These are phyloP conservation scores for Citrus maxima DNA, from an alignment of 345 rosid species.

Conservation along the genomic window DNA sequence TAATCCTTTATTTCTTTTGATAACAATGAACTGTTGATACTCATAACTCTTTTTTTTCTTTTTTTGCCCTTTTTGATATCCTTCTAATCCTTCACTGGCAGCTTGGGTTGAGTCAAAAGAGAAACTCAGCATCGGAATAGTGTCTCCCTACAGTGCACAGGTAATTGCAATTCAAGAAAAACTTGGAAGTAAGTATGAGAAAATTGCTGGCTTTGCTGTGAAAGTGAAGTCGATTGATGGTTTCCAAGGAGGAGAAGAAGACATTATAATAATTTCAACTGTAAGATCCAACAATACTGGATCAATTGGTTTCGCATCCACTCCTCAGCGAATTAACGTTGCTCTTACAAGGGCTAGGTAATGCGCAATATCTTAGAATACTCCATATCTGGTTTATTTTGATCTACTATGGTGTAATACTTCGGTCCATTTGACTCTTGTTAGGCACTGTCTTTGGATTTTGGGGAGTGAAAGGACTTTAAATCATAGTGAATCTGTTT, in stretches of 20 bases:
- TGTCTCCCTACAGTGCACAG: slow-evolving; percentile 44
- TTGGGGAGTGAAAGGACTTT: slow-evolving; percentile 44
- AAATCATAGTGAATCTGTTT: slow-evolving; percentile 25
- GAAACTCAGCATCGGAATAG: slow-evolving; percentile 35
- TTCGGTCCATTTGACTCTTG: background rate
- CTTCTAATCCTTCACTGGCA: background rate
- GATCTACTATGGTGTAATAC: background rate
- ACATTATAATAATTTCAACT: slow-evolving; percentile 27
- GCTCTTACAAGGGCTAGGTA: slow-evolving; percentile 52
- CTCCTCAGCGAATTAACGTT: slow-evolving; percentile 19
- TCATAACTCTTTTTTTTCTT: background rate
- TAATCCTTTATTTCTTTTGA: too few species aligned
- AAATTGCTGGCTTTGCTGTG: slow-evolving; percentile 20
- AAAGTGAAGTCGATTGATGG: slow-evolving; percentile 29
- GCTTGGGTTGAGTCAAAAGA: slow-evolving; percentile 26
- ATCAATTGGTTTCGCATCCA: slow-evolving; percentile 23
- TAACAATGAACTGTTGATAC: background rate
- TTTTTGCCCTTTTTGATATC: background rate
- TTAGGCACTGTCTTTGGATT: slow-evolving; percentile 54
- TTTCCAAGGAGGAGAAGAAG: slow-evolving; percentile 35
- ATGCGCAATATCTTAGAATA: background rate
- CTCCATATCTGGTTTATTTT: background rate
- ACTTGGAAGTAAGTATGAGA: slow-evolving; percentile 19
- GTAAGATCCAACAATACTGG: slow-evolving; percentile 23
- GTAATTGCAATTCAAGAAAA: slow-evolving; percentile 32